Percentiles rank a stretch among this genome's conserved stretches.
Conservation (phyloP, 331 rosid genomes). For the Pyrus hybrid region DNA sequence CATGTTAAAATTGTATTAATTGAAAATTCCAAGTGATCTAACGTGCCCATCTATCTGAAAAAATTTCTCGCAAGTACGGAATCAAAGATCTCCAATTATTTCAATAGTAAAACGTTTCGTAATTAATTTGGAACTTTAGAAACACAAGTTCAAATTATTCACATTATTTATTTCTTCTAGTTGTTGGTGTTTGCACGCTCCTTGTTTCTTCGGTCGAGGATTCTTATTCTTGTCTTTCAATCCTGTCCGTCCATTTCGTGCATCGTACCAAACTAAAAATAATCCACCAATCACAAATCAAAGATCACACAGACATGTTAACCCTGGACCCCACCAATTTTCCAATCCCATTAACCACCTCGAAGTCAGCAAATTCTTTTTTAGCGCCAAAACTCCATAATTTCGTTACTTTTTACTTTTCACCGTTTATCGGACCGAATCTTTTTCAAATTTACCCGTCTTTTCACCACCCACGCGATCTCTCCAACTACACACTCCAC, state of each 20-base stretch:
- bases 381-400: conserved; percentile 21
- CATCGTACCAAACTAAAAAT: background rate
- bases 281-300: background rate
- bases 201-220: background rate
- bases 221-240: background rate
- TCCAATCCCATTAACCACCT: background rate
- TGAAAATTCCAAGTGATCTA: too few relatives aligned
- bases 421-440: conserved; percentile 15
- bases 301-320: background rate
- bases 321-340: background rate
- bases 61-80: too few relatives aligned
- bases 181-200: too few relatives aligned
- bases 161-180: too few relatives aligned
- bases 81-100: too few relatives aligned
- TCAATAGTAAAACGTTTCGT: too few relatives aligned
- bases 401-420: conserved; percentile 9
- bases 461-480: background rate
- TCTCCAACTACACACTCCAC: background rate
- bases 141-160: too few relatives aligned
- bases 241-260: background rate
- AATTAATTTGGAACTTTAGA: too few relatives aligned
- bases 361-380: conserved; percentile 2
- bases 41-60: too few relatives aligned
- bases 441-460: conserved; percentile 3
- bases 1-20: too few relatives aligned